A percentile compares a stretch with the other conserved stretches of the same genome.
These are phyloP conservation scores for Mediolabrus comicus DNA, from an alignment of 108 stramenopile species.

Conservation along the genomic window DNA sequence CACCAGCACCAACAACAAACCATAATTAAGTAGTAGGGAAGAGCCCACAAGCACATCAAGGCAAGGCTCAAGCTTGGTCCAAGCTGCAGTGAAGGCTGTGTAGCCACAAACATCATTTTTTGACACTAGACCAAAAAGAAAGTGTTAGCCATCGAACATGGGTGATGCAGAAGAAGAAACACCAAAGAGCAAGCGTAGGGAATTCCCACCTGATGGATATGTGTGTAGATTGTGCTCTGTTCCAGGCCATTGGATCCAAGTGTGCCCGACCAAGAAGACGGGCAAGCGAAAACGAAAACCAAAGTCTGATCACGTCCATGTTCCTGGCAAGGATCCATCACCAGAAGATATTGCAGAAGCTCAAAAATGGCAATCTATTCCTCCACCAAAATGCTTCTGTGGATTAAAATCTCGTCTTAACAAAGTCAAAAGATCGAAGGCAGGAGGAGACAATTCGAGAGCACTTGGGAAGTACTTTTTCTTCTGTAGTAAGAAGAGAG, in stretches of 20 bases:
- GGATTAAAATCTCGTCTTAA: conserved; percentile 66
- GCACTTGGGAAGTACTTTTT: conserved; percentile 80
- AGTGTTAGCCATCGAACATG: too few relatives aligned
- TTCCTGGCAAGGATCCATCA: conserved; percentile 72
- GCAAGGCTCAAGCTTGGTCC: too few relatives aligned
- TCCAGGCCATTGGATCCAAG: conserved; percentile 78
- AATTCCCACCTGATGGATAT: conserved; percentile 62
- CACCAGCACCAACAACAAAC: too few relatives aligned
- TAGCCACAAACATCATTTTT: too few relatives aligned
- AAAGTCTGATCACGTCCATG: conserved; percentile 51
- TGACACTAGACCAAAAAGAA: too few relatives aligned
- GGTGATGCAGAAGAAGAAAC: conserved; percentile 14
- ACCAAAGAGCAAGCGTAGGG: conserved; percentile 28
- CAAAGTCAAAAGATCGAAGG: conserved; percentile 65
- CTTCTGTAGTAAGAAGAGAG: conserved; percentile 60
- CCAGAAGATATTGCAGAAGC: conserved; percentile 62
- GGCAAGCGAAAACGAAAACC: conserved; percentile 37
- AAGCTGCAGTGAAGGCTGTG: too few relatives aligned
- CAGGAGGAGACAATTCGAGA: conserved; percentile 50
- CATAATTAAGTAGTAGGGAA: too few relatives aligned
- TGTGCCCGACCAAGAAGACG: conserved; percentile 62
- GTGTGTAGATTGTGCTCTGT: conserved; percentile 59
- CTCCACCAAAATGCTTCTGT: conserved; percentile 71
- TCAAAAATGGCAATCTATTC: conserved; percentile 51
- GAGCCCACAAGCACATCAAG: too few relatives aligned